Base-by-base conservation (phyloP, 1,284 basidiomycete genomes). In the Kwoniella shivajii region DNA sequence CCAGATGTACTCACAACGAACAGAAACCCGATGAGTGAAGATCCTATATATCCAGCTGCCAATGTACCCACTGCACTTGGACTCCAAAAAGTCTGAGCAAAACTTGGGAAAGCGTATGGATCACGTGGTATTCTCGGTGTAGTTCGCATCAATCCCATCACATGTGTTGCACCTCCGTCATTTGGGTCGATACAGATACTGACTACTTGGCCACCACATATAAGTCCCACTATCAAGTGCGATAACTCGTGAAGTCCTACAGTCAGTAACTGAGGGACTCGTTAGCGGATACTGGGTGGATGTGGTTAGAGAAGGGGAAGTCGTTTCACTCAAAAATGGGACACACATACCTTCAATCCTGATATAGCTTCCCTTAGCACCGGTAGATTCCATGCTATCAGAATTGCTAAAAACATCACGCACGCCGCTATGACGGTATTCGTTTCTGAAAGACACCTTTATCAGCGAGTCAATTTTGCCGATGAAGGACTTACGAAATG, bases 101-200 rank as follows among this genome's bases (percentile, higher is more conserved):
- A 69, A 1, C 67, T 72, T 14, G 68, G 68, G 63, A 73, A 69
- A 16, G 69, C 68, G 45, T 73, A 73, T 14, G 71, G 71, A 56
- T 73, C 65, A 7, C 60, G 50, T 13, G 64, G 63, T 24, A 73
- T 57, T n/a, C 74, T 56, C 14, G 74, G 74, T 16, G 51, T 65
- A 1, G 55, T 56, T 18, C 72, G 63, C 63, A 77, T 71, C 7
- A 78, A 64, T 3, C 69, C 66, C 57, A 67, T 66, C 26, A 79
- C 68, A 48, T 68, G 66, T 0, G 74, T 77, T 11, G 70, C 67
- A 2, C 78, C 78, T 11, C 78, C 77, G 10, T 69, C 64, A 50
- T 78, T 78, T 4, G 78, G 78, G 52, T 79, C 77, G 45, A 77
- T 75, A 57, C 72, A 74, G 53, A 78, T 65, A 29, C 63, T 69